Evolutionary conservation across 148 eudicot species (phyloP).

Genomic region (Beta vulgaris): DNA sequence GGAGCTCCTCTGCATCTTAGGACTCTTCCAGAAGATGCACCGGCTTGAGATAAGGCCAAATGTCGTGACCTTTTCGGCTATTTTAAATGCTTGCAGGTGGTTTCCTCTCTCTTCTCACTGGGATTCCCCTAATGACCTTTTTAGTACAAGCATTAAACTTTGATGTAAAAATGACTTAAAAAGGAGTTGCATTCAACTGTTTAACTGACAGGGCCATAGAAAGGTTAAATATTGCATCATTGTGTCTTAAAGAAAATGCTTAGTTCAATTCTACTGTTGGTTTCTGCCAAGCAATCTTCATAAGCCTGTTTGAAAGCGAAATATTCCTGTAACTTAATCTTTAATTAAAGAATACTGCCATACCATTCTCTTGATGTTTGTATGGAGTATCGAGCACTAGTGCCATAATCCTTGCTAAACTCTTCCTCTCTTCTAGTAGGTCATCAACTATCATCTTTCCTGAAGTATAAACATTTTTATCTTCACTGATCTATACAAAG

Average conservation of each 20-base stretch:
- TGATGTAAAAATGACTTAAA: not conserved
- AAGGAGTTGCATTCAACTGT: not conserved
- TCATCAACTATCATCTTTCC: not conserved
- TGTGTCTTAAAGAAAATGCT: not conserved
- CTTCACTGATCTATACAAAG: not conserved
- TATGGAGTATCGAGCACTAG: not conserved
- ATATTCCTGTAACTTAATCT: not conserved
- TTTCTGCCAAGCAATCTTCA: not conserved
- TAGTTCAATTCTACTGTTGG: too few species aligned
- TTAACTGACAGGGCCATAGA: not conserved
- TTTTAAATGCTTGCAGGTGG: slow-evolving; percentile 97
- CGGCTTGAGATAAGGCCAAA: slow-evolving; percentile 83
- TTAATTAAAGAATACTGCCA: not conserved
- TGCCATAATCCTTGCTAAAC: not conserved
- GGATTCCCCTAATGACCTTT: not conserved
- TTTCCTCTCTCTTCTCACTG: slow-evolving; percentile 11
- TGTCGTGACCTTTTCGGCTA: slow-evolving; percentile 98
- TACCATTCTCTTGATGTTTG: not conserved
- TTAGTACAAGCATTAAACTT: not conserved
- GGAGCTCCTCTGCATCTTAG: slow-evolving; percentile 69
- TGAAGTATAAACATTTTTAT: not conserved
- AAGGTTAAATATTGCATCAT: not conserved
- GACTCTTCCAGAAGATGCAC: slow-evolving; percentile 90
- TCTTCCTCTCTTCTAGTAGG: not conserved
- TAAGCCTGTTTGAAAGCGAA: not conserved